Evolutionary conservation across 805 yeast species (phyloP).

Genomic region (Teunomyces panamensis): DNA sequence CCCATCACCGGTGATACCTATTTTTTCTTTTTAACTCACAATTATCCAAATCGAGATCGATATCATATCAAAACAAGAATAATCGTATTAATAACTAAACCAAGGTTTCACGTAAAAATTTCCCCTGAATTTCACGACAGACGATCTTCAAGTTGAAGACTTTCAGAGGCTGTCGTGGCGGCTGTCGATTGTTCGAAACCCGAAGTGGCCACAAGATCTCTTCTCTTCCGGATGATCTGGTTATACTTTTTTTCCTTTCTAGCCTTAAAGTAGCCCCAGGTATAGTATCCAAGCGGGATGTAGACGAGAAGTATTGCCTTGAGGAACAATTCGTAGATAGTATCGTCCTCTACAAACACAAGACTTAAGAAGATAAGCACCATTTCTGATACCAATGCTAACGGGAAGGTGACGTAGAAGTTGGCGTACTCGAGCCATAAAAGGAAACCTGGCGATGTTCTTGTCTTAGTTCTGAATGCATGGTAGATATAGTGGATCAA

Average conservation of each 20-base stretch:
- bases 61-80: too few species aligned
- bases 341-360: constrained; percentile 21
- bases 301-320: constrained; percentile 28
- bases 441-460: constrained; percentile 31
- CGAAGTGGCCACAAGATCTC: neutral
- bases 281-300: constrained; percentile 34
- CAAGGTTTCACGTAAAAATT: too few species aligned
- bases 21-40: too few species aligned
- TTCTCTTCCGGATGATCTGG: constrained; percentile 11
- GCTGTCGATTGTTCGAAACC: constrained; percentile 14
- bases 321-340: constrained; percentile 22
- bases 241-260: constrained; percentile 20
- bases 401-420: constrained; percentile 34
- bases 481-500: constrained; percentile 33
- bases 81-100: neutral
- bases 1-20: too few species aligned
- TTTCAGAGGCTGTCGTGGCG: constrained; percentile 1
- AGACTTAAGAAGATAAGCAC: constrained; percentile 33
- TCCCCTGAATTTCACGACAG: neutral
- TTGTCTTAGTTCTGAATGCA: constrained; percentile 32
- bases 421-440: constrained; percentile 37
- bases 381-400: constrained; percentile 33
- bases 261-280: constrained; percentile 28
- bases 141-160: neutral
- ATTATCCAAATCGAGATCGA: too few species aligned